These are phyloP conservation scores for Medicago lupulina DNA, from an alignment of 306 rosid genomes.

Conservation along the genomic window DNA sequence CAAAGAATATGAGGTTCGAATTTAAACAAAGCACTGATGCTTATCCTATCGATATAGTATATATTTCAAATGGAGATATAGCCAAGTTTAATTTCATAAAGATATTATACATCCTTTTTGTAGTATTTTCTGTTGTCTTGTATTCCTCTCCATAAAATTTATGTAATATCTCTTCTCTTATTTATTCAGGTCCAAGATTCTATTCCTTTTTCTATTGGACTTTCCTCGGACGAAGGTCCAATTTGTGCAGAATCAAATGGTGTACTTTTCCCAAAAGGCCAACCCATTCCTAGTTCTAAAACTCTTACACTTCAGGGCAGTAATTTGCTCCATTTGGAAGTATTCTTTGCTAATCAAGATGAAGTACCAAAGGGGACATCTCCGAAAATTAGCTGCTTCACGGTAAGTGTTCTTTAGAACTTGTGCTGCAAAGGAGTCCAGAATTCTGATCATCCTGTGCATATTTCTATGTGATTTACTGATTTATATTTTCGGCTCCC, in stretches of 20 bases:
- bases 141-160: slow-evolving; percentile 33
- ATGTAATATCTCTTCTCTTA: slow-evolving; percentile 19
- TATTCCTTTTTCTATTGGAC: slow-evolving; percentile 78
- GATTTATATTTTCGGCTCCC: too few relatives aligned
- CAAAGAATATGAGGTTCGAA: slow-evolving; percentile 88
- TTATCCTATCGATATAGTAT: not conserved
- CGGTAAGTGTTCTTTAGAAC: slow-evolving; percentile 54
- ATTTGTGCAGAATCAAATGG: slow-evolving; percentile 55
- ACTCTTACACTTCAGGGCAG: slow-evolving; percentile 58
- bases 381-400: slow-evolving; percentile 72
- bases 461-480: too few relatives aligned
- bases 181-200: slow-evolving; percentile 75
- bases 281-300: slow-evolving; percentile 79
- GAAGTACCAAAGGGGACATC: slow-evolving; percentile 69
- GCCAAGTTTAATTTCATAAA: too few relatives aligned
- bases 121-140: not conserved
- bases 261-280: slow-evolving; percentile 79
- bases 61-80: too few relatives aligned
- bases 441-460: not conserved
- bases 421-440: not conserved
- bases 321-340: slow-evolving; percentile 68
- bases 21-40: slow-evolving; percentile 31
- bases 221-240: slow-evolving; percentile 67
- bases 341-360: slow-evolving; percentile 65
- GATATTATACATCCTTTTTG: too few relatives aligned